A percentile compares a stretch with the other conserved stretches of the same genome.
Conservation (phyloP, 441 rosid species). For the Erodium trifolium region DNA sequence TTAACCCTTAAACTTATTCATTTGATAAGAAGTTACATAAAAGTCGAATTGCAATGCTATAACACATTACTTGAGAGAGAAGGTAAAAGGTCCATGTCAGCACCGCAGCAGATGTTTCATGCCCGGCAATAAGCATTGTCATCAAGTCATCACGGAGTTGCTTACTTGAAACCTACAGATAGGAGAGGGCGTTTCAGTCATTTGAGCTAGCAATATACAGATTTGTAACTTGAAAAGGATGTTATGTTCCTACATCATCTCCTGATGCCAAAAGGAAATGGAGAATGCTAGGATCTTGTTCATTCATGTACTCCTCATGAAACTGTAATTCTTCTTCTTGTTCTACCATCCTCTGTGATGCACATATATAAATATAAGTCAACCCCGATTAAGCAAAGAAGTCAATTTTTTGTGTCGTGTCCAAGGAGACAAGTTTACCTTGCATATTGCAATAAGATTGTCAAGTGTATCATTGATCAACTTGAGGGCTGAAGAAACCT, state of each 20-base stretch:
- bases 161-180: constrained; percentile 79
- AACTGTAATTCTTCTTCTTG: constrained; percentile 86
- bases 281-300: constrained; percentile 95
- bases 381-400: too few relatives aligned
- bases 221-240: constrained; percentile 9
- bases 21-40: not conserved
- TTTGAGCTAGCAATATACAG: constrained; percentile 18
- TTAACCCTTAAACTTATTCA: not conserved
- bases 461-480: constrained; percentile 72
- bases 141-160: constrained; percentile 98
- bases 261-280: constrained; percentile 92
- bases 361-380: constrained; percentile 4
- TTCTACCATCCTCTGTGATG: constrained; percentile 74
- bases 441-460: constrained; percentile 75
- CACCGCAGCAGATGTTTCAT: constrained; percentile 95
- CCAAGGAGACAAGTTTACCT: constrained; percentile 38
- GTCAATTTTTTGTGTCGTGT: not conserved
- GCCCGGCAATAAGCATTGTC: constrained; percentile 99
- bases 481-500: constrained; percentile 66
- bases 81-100: constrained; percentile 98
- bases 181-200: constrained; percentile 14
- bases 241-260: constrained; percentile 55
- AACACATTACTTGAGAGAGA: constrained; percentile 47
- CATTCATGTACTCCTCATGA: constrained; percentile 86
- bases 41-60: not conserved